Evolutionary conservation across 192 early-diverging fungal species (phyloP), one percentile per base, ranked within the genome.

Genomic region (Thamnidium elegans): DNA sequence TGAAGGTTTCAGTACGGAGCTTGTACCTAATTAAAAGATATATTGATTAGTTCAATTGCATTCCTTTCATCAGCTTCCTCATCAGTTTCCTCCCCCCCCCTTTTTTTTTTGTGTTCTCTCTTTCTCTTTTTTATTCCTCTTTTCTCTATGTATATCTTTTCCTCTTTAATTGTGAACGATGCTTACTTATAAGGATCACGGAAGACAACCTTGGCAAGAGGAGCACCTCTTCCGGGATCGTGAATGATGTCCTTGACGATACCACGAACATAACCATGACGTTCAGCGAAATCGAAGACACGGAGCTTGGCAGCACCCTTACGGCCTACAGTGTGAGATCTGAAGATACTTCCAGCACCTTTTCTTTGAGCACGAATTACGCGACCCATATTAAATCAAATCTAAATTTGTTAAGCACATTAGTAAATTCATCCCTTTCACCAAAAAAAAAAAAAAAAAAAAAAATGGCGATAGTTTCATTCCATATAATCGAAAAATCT

Each of bases 321-420:
- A 73, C 97, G 88, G 78, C 87, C 89, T 77, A 87, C 87, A 78
- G 89, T 92, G 86, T 92, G 91, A 79, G 97, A 81, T 82, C 91
- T 96, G 92, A 99, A 99, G 82, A 99, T 97, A 68, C 94, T 92
- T 81, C 95, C 95, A 73, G 94, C 89, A 64, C 63, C 63, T 83
- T 99, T 99, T 84, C 97, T 86, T 82, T 99, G 97, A 78, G 90
- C 89, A 86, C 95, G 90, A 83, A 99, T 96, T 74, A 99, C 97
- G 79, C 97, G 90, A 91, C 97, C 97, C 96, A 98, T 97, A 79
- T 62, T 55, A 13, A 63, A 43, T 56, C 53, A 62, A 53, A 26
- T 60, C 30, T 65, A 58, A 2, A 26, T 10, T 36, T 63, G 39
- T 47, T 43, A 15, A 52, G 7, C 8, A 36, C n/a, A 7, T 34